Evolutionary conservation across 1,284 basidiomycete species (phyloP).

Genomic region (Ustilago crameri): DNA sequence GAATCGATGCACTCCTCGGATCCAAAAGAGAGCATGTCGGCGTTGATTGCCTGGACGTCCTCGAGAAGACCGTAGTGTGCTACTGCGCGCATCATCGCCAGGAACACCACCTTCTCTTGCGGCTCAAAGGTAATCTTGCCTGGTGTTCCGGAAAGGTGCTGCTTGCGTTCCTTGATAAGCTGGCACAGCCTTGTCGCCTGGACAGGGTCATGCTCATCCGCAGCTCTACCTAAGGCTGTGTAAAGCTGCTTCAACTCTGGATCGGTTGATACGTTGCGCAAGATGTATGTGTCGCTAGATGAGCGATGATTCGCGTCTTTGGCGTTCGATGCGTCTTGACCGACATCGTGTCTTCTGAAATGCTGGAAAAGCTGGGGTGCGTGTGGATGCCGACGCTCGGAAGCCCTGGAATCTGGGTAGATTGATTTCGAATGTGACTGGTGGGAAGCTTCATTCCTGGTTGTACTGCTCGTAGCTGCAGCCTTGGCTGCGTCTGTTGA

Average conservation of each 20-base stretch:
- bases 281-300: slow-evolving; percentile 21
- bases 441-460: background rate
- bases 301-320: slow-evolving; percentile 1
- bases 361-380: slow-evolving; percentile 38
- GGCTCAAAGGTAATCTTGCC: slow-evolving; percentile 15
- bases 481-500: background rate
- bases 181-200: slow-evolving; percentile 21
- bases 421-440: slow-evolving; percentile 5
- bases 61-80: slow-evolving; percentile 33
- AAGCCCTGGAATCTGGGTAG: slow-evolving; percentile 38
- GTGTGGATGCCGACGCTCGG: slow-evolving; percentile 31
- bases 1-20: slow-evolving; percentile 32
- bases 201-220: slow-evolving; percentile 26
- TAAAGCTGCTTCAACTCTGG: slow-evolving; percentile 42
- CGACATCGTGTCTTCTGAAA: slow-evolving; percentile 6
- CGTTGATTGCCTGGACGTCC: slow-evolving; percentile 34
- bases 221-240: slow-evolving; percentile 20
- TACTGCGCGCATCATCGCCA: slow-evolving; percentile 35
- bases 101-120: slow-evolving; percentile 33
- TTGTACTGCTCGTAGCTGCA: background rate
- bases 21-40: slow-evolving; percentile 45
- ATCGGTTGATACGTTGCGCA: slow-evolving; percentile 37
- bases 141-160: slow-evolving; percentile 2
- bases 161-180: slow-evolving; percentile 36
- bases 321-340: background rate